phyloP scores from a whole-genome alignment of 805 yeast genomes.

The Metschnikowia drakensbergensis region DNA sequence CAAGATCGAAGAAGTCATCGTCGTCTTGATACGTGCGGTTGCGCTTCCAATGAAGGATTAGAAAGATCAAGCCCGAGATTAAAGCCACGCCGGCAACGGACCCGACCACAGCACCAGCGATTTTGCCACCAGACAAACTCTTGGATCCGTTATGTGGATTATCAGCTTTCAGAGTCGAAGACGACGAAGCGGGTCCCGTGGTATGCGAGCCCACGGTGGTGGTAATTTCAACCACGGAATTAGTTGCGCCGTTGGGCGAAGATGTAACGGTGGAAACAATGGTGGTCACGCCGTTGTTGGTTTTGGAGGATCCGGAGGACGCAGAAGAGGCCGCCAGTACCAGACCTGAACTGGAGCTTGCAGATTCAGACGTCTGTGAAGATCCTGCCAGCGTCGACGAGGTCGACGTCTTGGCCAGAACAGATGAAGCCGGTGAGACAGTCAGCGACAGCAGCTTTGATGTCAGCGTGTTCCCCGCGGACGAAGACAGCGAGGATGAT shows the following conservation, averaged over 20 bases:
- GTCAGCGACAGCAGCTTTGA: neutral
- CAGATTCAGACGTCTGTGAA: neutral
- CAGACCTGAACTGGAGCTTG: neutral
- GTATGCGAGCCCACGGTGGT: conserved; percentile 16
- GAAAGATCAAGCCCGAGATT: conserved; percentile 29
- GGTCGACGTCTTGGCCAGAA: neutral
- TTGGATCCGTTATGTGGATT: conserved; percentile 10
- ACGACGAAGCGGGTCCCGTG: conserved; percentile 7
- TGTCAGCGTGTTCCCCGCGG: neutral
- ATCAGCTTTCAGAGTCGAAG: conserved; percentile 3
- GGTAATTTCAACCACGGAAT: conserved; percentile 22
- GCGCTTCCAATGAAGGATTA: conserved; percentile 42
- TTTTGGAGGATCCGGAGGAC: conserved; percentile 6
- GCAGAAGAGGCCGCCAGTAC: neutral
- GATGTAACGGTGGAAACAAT: conserved; percentile 19
- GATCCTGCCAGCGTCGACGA: neutral
- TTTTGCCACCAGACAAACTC: conserved; percentile 35
- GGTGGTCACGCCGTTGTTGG: conserved; percentile 16
- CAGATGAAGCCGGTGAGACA: neutral
- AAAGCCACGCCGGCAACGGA: conserved; percentile 35
- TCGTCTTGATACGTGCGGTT: conserved; percentile 32
- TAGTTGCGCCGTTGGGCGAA: conserved; percentile 11
- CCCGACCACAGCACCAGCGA: conserved; percentile 44
- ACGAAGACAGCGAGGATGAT: conserved; percentile 7
- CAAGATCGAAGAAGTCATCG: conserved; percentile 29